Conservation (phyloP, 1,284 basidiomycete species). For the Termitomyces sp. region DNA sequence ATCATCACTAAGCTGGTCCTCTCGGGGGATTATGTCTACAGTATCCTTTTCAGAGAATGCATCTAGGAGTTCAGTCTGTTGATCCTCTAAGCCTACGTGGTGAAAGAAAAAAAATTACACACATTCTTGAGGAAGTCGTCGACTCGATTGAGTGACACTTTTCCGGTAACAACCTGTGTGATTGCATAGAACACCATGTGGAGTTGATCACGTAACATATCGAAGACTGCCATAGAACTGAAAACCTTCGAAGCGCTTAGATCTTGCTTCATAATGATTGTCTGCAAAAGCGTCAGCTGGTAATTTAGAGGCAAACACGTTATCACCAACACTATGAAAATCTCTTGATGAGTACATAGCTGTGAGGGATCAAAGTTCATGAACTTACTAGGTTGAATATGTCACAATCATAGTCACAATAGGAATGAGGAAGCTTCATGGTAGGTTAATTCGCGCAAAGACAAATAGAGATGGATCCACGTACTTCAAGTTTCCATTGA, state of each 20-base stretch:
- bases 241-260: slow-evolving; percentile 36
- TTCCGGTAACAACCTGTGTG: slow-evolving; percentile 20
- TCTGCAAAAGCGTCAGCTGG: slow-evolving; percentile 21
- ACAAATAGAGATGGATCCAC: slow-evolving; percentile 10
- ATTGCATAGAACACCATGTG: slow-evolving; percentile 26
- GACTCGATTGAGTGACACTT: slow-evolving; percentile 19
- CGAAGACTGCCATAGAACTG: slow-evolving; percentile 41
- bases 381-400: slow-evolving; percentile 47
- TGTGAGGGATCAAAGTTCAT: not conserved
- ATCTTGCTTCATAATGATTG: slow-evolving; percentile 33
- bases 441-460: not conserved
- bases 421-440: slow-evolving; percentile 53
- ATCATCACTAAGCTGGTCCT: slow-evolving; percentile 7
- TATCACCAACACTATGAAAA: slow-evolving; percentile 16
- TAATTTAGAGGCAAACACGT: slow-evolving; percentile 15
- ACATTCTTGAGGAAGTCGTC: slow-evolving; percentile 26
- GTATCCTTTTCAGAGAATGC: slow-evolving; percentile 29
- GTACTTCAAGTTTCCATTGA: slow-evolving; percentile 40
- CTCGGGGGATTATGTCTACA: slow-evolving; percentile 16
- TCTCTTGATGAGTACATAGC: not conserved
- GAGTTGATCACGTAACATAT: slow-evolving; percentile 36
- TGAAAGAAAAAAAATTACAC: slow-evolving; percentile 7
- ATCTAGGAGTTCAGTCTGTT: slow-evolving; percentile 50
- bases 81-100: not conserved
- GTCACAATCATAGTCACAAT: slow-evolving; percentile 63